These are phyloP conservation scores for Inga leiocalycina DNA, from an alignment of 306 rosid genomes.

Conservation along the genomic window DNA sequence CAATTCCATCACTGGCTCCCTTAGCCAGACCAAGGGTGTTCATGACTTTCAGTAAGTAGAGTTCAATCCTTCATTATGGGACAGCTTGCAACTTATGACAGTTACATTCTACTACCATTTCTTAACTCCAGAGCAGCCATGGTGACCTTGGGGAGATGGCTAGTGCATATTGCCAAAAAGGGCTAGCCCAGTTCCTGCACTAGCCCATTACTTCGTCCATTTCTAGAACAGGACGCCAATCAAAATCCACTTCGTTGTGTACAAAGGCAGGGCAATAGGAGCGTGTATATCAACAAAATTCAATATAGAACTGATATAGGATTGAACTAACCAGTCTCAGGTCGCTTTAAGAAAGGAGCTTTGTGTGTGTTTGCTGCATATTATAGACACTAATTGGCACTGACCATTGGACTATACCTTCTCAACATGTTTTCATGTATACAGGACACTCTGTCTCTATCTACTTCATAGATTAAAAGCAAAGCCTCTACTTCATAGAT, in stretches of 20 bases:
- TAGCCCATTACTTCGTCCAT: background rate
- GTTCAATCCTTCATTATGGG: background rate
- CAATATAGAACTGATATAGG: background rate
- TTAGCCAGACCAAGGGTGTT: constrained; percentile 13
- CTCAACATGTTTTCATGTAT: background rate
- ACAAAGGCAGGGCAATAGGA: background rate
- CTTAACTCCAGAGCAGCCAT: constrained; percentile 21
- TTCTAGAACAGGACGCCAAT: background rate
- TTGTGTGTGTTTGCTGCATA: background rate
- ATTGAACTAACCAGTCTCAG: background rate
- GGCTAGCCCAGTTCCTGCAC: background rate
- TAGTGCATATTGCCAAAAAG: background rate
- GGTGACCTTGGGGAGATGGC: background rate
- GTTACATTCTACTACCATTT: constrained; percentile 14
- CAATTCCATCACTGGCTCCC: constrained; percentile 18
- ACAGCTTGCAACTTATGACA: constrained; percentile 29
- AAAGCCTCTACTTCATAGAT: constrained; percentile 4
- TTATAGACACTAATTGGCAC: background rate
- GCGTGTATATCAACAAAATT: background rate
- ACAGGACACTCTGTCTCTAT: background rate
- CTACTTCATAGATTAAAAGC: constrained; percentile 3
- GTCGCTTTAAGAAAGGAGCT: background rate
- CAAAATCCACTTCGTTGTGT: background rate
- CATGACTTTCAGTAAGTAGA: constrained; percentile 5
- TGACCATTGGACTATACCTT: background rate